Conservation (phyloP, 805 yeast genomes). For the Lipomyces yamanashiensis region DNA sequence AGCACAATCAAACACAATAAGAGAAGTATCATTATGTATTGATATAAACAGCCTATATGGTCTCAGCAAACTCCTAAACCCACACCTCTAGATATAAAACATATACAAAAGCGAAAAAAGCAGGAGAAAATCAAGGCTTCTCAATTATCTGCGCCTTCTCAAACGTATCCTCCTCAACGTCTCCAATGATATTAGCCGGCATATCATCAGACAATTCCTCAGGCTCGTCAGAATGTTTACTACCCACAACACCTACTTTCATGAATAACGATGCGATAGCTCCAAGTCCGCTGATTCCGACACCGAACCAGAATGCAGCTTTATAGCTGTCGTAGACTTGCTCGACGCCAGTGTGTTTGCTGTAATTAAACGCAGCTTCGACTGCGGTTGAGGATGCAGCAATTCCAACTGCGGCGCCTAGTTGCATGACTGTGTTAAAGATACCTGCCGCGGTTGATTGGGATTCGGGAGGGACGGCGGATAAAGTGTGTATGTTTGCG, state of each 20-base stretch:
- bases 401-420: conserved; percentile 51
- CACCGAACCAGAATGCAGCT: conserved; percentile 28
- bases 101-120: too few relatives aligned
- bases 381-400: conserved; percentile 50
- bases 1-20: too few relatives aligned
- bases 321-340: conserved; percentile 23
- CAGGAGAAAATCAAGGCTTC: neutral
- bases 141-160: too few relatives aligned
- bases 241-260: conserved; percentile 44
- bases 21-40: too few relatives aligned
- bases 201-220: neutral
- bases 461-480: conserved; percentile 48
- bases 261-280: conserved; percentile 43
- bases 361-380: conserved; percentile 41
- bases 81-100: too few relatives aligned
- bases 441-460: conserved; percentile 57
- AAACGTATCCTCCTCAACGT: neutral
- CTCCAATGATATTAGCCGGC: neutral
- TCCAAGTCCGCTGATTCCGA: conserved; percentile 34
- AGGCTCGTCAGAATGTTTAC: neutral
- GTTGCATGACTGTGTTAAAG: conserved; percentile 52
- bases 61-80: too few relatives aligned
- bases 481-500: conserved; percentile 50
- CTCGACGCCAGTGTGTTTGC: neutral
- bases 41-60: too few relatives aligned